Evolutionary conservation across 345 rosid species (phyloP).

Genomic region (Salix udensis): DNA sequence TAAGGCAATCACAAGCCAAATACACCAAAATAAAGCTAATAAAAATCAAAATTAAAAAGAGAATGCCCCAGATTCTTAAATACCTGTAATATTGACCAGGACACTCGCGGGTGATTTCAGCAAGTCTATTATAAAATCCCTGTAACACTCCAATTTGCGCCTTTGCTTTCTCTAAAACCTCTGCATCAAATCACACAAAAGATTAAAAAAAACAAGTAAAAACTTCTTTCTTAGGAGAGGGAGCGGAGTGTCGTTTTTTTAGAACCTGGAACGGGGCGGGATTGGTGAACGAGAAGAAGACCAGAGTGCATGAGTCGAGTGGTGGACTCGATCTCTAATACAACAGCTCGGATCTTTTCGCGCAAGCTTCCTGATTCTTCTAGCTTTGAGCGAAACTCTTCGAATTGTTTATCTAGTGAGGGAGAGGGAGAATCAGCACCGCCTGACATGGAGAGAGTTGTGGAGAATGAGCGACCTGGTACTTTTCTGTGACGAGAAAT

Average conservation of each 20-base stretch:
- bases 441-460: constrained; percentile 47
- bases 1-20: constrained; percentile 3
- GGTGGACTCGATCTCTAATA: constrained; percentile 67
- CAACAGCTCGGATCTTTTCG: constrained; percentile 69
- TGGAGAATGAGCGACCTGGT: not conserved
- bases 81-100: constrained; percentile 86
- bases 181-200: constrained; percentile 27
- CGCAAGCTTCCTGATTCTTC: constrained; percentile 70
- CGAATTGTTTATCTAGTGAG: constrained; percentile 71
- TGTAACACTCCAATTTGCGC: constrained; percentile 53
- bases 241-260: not conserved
- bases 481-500: not conserved
- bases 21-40: not conserved
- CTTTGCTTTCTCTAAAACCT: constrained; percentile 64
- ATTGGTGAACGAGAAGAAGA: constrained; percentile 83
- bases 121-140: constrained; percentile 53
- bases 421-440: constrained; percentile 34
- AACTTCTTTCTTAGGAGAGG: too few relatives aligned
- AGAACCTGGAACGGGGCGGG: constrained; percentile 76
- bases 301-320: constrained; percentile 65
- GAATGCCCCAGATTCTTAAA: not conserved
- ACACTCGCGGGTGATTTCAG: constrained; percentile 47
- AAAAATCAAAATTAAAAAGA: too few relatives aligned
- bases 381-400: constrained; percentile 61
- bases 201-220: not conserved